These are phyloP conservation scores for Galium porrigens DNA, from an alignment of 305 asterid genomes.

Conservation along the genomic window DNA sequence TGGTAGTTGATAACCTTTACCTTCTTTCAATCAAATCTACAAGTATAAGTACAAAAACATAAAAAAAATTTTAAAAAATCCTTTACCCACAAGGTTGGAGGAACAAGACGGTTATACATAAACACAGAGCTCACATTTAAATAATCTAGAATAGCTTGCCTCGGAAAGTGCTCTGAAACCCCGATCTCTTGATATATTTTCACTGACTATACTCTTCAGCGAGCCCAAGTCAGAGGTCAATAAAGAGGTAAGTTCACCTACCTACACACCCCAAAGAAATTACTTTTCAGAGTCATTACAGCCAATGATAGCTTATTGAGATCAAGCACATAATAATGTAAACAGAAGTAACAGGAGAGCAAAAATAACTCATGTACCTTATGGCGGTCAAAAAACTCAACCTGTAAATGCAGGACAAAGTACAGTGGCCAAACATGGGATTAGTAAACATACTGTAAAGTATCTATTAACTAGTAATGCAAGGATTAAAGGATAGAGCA, in stretches of 20 bases:
- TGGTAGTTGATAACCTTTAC: neutral
- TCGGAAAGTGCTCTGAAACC: constrained; percentile 93
- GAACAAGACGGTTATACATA: constrained; percentile 19
- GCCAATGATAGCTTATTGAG: neutral
- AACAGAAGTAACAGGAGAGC: constrained; percentile 3
- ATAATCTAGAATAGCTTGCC: constrained; percentile 78
- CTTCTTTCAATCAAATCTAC: neutral
- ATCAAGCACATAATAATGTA: neutral
- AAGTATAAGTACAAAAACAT: neutral
- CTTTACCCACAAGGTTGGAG: constrained; percentile 8
- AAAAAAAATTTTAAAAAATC: neutral
- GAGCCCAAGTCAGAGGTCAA: constrained; percentile 87
- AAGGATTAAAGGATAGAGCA: neutral
- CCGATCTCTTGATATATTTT: constrained; percentile 86
- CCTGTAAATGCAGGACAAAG: constrained; percentile 34
- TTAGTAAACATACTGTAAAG: neutral
- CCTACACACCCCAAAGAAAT: constrained; percentile 35
- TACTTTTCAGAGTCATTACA: constrained; percentile 1
- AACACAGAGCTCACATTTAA: constrained; percentile 45
- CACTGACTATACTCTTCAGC: constrained; percentile 70
- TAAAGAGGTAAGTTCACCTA: constrained; percentile 79
- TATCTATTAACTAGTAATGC: neutral
- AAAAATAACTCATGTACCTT: constrained; percentile 41
- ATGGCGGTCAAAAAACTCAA: constrained; percentile 76
- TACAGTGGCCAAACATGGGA: constrained; percentile 16